Conservation (phyloP, 129 eudicot genomes). For the Artemisia annua region DNA sequence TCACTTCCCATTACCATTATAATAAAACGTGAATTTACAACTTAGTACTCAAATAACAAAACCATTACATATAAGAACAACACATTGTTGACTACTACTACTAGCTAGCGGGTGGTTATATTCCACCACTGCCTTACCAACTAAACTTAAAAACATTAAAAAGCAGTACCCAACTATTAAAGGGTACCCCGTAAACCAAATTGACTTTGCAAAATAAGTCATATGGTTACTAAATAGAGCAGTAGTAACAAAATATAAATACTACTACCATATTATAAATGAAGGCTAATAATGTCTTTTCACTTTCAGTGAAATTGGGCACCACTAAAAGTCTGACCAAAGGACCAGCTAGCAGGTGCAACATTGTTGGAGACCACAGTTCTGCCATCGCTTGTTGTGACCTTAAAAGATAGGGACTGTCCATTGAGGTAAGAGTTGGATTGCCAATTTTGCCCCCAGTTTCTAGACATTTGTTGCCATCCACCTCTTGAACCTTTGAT, state of each 20-base stretch:
- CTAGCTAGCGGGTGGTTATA: slow-evolving; percentile 63
- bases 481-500: too few species aligned
- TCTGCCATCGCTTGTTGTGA: too few species aligned
- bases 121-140: slow-evolving; percentile 57
- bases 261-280: slow-evolving; percentile 6
- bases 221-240: slow-evolving; percentile 13
- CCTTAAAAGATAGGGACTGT: too few species aligned
- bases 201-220: slow-evolving; percentile 48
- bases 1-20: slow-evolving; percentile 8
- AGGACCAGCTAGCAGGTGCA: too few species aligned
- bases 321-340: slow-evolving; percentile 25
- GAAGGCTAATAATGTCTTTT: slow-evolving; percentile 13
- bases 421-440: too few species aligned
- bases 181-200: slow-evolving; percentile 35
- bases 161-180: slow-evolving; percentile 8
- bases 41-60: slow-evolving; percentile 19
- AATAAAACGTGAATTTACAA: slow-evolving; percentile 28
- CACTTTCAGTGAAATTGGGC: slow-evolving; percentile 56
- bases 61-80: slow-evolving; percentile 28
- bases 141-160: slow-evolving; percentile 15
- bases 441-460: too few species aligned
- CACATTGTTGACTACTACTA: not conserved
- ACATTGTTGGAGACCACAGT: too few species aligned
- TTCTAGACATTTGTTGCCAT: too few species aligned
- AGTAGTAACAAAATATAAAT: not conserved